These are phyloP conservation scores for Podila epigama DNA, from an alignment of 192 early-diverging fungal species.

Conservation along the genomic window DNA sequence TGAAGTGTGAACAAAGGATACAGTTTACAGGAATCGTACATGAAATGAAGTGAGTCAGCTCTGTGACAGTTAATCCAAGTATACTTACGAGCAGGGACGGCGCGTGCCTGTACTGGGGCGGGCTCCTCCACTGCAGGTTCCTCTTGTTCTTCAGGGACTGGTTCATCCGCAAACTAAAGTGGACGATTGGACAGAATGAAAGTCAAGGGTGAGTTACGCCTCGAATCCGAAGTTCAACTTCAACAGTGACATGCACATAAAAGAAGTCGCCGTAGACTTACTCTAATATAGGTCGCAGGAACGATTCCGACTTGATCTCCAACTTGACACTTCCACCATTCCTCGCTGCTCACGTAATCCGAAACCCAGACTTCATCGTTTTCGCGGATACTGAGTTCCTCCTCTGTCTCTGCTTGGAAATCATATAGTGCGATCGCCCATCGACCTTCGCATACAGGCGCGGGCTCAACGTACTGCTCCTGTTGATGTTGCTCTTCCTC, in stretches of 20 bases:
- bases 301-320: conserved; percentile 79
- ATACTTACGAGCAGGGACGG: conserved; percentile 37
- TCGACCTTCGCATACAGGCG: conserved; percentile 30
- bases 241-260: too few relatives aligned
- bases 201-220: not conserved
- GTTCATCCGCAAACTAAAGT: conserved; percentile 29
- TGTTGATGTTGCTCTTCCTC: conserved; percentile 22
- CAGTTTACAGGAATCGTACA: not conserved
- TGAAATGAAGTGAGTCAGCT: not conserved
- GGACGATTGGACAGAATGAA: conserved; percentile 4
- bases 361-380: conserved; percentile 85
- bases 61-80: not conserved
- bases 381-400: conserved; percentile 87
- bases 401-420: conserved; percentile 82
- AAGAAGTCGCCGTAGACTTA: conserved; percentile 4
- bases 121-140: conserved; percentile 21
- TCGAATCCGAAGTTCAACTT: too few relatives aligned
- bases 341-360: conserved; percentile 80
- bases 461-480: conserved; percentile 36
- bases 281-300: conserved; percentile 83
- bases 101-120: conserved; percentile 11
- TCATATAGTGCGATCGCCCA: conserved; percentile 72
- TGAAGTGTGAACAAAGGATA: not conserved
- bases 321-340: conserved; percentile 89
- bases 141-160: conserved; percentile 17